phyloP scores from a whole-genome alignment of 345 rosid species.

The Isatis tinctoria region DNA sequence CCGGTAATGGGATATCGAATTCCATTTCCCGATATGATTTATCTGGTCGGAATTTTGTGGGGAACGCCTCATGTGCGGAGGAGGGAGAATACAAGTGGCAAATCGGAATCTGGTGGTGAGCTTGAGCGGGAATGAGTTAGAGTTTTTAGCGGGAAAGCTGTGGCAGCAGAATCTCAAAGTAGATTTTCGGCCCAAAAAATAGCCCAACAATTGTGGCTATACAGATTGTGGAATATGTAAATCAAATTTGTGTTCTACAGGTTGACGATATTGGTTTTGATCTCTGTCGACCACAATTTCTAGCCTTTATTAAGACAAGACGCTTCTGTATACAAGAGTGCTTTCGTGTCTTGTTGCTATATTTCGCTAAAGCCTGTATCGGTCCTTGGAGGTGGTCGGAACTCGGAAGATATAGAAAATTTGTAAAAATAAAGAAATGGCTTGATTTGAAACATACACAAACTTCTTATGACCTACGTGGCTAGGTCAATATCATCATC shows the following conservation, averaged over 20 bases:
- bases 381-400: neutral
- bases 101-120: constrained; percentile 14
- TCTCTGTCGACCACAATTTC: neutral
- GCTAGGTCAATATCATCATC: neutral
- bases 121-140: constrained; percentile 17
- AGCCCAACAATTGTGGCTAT: no score
- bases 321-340: neutral
- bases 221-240: neutral
- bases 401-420: neutral
- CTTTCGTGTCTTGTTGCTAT: neutral
- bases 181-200: constrained; percentile 3
- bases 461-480: neutral
- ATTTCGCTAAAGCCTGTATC: neutral
- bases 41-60: neutral
- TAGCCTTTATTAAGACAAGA: neutral
- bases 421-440: neutral
- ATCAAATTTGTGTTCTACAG: neutral
- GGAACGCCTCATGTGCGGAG: neutral
- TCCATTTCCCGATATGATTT: constrained; percentile 40
- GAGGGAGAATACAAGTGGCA: neutral
- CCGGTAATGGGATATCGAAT: constrained; percentile 67
- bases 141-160: constrained; percentile 28
- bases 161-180: neutral
- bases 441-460: neutral
- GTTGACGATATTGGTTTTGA: neutral